Base-by-base conservation (phyloP, 2,329 filamentous ascomycete species). In the Penicillium brasilianum region DNA sequence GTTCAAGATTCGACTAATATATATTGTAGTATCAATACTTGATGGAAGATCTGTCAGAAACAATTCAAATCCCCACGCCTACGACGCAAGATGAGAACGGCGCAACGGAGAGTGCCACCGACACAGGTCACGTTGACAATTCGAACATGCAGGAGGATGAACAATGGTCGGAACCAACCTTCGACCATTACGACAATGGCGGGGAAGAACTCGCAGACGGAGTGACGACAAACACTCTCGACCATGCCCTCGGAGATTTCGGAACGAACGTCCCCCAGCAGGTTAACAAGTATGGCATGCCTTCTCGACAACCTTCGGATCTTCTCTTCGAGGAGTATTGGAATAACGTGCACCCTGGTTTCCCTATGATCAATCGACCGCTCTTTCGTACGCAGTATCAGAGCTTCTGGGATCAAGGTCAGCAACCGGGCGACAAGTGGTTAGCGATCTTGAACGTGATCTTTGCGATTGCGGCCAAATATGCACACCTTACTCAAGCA, bases 361-460 rank as follows among this genome's bases (percentile, higher is more conserved):
- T 53, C 50, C 50, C 50, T 5, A 53, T 53, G 50, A 53, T 53
- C 20, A 53, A 53, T 28, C 34, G 50, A 41, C 50, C 50, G 20
- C 50, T 53, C 9, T 53, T 53, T 34, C 50, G 50, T 41, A 2
- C 9, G 20, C 50, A 53, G 14, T 53, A 53, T 18, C 50, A 53
- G 20, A 53, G 36, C 2, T 53, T 39, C 13, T 53, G 50, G 50
- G 50, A 53, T 39, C 50, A 53, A 39, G 50, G 50, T 5, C 50
- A 53, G 50, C 50, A 53, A 8, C 50, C 50, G 18, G 50, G 50
- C 4, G 50, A 39, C 32, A 53, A 53, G 18, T 53, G 50, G 50
- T 13, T 39, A 16, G 50, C 50, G 16, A 53, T 53, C 8, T 28
- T 53, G n/a, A 39, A 53, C 10, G 50, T 53, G 18, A 53, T 53